Evolutionary conservation across 148 eudicot genomes (phyloP).

Genomic region (Rhododendron mucronatum): DNA sequence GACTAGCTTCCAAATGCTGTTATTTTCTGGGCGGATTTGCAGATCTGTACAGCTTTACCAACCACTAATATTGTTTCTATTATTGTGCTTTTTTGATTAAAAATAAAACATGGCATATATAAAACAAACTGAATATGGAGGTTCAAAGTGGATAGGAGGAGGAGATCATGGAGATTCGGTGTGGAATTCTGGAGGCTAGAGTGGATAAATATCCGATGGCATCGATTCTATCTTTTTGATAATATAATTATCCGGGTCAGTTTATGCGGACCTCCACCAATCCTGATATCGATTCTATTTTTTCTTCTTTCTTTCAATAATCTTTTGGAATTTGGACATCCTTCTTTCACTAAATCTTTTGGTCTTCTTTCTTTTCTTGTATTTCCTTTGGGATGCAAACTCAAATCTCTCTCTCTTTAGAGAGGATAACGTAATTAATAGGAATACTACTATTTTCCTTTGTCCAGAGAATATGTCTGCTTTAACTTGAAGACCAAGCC

Average conservation of each 20-base stretch:
- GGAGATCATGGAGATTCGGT: not conserved
- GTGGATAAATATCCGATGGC: conserved; percentile 10
- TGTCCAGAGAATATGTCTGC: not conserved
- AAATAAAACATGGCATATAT: not conserved
- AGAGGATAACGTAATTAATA: not conserved
- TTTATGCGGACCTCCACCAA: no score
- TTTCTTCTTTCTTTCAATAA: not conserved
- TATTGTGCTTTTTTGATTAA: not conserved
- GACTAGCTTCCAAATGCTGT: not conserved
- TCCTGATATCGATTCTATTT: not conserved
- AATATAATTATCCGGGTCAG: no score
- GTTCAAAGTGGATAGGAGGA: not conserved
- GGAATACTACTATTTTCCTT: not conserved
- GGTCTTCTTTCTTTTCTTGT: not conserved
- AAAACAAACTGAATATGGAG: not conserved
- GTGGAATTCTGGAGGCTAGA: conserved; percentile 3
- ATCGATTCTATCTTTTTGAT: conserved; percentile 5
- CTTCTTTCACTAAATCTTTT: not conserved
- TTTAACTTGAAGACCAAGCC: conserved; percentile 1
- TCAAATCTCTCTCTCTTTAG: not conserved
- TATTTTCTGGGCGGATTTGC: not conserved
- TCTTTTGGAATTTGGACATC: conserved; percentile 1
- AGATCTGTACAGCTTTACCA: not conserved
- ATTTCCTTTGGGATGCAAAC: not conserved
- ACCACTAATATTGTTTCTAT: not conserved